phyloP scores from a whole-genome alignment of 345 rosid genomes.

The Dipteronia sinensis region DNA sequence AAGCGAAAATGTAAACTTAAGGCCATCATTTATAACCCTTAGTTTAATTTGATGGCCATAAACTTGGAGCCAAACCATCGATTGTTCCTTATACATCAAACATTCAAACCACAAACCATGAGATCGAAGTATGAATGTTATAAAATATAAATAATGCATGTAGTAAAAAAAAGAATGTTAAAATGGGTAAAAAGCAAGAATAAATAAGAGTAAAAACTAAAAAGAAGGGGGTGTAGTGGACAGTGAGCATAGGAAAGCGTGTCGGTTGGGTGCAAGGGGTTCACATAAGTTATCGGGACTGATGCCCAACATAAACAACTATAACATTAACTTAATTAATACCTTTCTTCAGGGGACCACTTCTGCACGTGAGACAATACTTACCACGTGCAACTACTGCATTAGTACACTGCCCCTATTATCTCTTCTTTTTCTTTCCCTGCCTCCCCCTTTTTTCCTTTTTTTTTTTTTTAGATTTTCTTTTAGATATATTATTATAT shows the following conservation, averaged over 20 bases:
- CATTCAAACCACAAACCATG: too few species aligned
- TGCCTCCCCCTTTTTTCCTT: too few species aligned
- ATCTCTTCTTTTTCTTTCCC: too few species aligned
- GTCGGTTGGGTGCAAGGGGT: slow-evolving; percentile 55
- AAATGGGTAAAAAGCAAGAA: slow-evolving; percentile 12
- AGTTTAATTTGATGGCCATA: too few species aligned
- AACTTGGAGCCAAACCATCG: too few species aligned
- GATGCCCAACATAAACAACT: slow-evolving; percentile 30
- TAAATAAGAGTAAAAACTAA: slow-evolving; percentile 2
- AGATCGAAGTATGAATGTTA: too few species aligned
- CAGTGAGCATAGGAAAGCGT: slow-evolving; percentile 40
- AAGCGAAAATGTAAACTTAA: not conserved
- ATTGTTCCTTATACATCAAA: too few species aligned
- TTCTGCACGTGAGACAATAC: slow-evolving; percentile 44
- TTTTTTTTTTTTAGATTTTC: too few species aligned
- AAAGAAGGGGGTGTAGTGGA: slow-evolving; percentile 15
- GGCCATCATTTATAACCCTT: too few species aligned
- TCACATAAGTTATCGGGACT: slow-evolving; percentile 30
- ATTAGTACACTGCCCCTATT: too few species aligned
- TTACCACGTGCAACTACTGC: slow-evolving; percentile 33
- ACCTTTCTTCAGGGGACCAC: not conserved
- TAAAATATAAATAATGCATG: too few species aligned
- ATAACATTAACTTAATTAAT: slow-evolving; percentile 13
- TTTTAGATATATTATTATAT: too few species aligned
- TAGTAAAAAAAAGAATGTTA: not conserved